Base-by-base conservation (phyloP, 257 asterid genomes). In the Solanum piurae region DNA sequence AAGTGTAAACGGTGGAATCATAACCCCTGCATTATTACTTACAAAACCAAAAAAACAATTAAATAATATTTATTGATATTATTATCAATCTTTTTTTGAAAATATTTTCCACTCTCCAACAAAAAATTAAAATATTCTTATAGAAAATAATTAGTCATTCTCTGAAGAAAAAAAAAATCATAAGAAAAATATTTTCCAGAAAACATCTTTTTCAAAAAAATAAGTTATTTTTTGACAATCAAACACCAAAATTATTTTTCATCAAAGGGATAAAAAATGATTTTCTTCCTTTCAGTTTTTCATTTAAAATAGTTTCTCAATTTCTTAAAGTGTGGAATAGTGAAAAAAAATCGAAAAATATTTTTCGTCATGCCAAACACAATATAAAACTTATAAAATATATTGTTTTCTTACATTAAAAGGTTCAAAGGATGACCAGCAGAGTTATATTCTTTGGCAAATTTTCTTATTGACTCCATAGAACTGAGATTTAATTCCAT, bases 11-110 rank as follows among this genome's bases (percentile, higher is more conserved):
- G 95, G 94, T n/a, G 92, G 89, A 68, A 93, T 94, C 96, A 95
- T 90, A 86, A 95, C 87, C 76, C 98, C 98, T 87, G 97, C 98
- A 90, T 95, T 95, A 85, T 95, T 95, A 91, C 98, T 95, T 86
- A 73, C 75, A 87, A 66, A 69, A 44, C 52, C 49, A 3, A 36
- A 31, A 71, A 1, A 71, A 69, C 23, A 71, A 71, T 71, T 14
- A 31, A 71, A 71, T 31, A 71, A 69, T 69, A n/a, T 64, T 66
- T n/a, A 10, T 60, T 21, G 13, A 60, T 60, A 62, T 66, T 66
- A 25, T 66, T 66, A 66, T 25, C 73, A 12, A 6, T 25, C 73
- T 55, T 6, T 27, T 66, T 9, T 5, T 5, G 42, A 86, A 77
- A 23, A 68, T 69, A 52, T 11, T 85, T 52, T 86, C 42, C 55